Evolutionary conservation across 768 basidiomycete genomes (phyloP).

Genomic region (Suillus discolor): DNA sequence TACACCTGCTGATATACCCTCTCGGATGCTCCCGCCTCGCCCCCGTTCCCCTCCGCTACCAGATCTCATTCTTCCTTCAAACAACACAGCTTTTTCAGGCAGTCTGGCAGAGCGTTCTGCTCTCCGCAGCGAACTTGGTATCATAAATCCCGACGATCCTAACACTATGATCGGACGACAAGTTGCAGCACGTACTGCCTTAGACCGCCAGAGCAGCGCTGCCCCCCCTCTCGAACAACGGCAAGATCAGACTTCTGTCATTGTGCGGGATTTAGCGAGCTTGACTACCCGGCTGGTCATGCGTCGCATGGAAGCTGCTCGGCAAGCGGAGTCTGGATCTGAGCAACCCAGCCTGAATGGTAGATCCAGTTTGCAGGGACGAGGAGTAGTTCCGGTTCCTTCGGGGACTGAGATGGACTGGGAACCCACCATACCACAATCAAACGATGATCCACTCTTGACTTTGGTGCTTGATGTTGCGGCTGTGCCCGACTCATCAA

Average conservation of each 20-base stretch:
- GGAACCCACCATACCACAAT: neutral
- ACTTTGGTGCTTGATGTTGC: neutral
- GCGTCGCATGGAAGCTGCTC: constrained; percentile 25
- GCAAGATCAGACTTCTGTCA: constrained; percentile 32
- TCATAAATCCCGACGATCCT: constrained; percentile 28
- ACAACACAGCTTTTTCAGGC: constrained; percentile 3
- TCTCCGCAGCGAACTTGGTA: constrained; percentile 25
- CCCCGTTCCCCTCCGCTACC: constrained; percentile 34
- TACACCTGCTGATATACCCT: constrained; percentile 9
- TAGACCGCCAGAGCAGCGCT: constrained; percentile 22
- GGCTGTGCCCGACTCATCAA: constrained; percentile 1
- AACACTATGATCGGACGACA: constrained; percentile 38
- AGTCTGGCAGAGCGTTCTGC: constrained; percentile 17
- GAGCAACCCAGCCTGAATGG: neutral
- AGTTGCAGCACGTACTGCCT: constrained; percentile 32
- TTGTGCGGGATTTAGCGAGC: constrained; percentile 34
- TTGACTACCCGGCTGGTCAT: constrained; percentile 31
- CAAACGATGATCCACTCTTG: neutral
- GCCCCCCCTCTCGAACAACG: constrained; percentile 30
- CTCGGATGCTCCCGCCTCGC: constrained; percentile 13
- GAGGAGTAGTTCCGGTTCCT: neutral
- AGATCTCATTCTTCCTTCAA: constrained; percentile 26
- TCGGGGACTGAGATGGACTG: constrained; percentile 5
- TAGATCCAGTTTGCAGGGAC: neutral
- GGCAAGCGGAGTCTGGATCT: neutral